Evolutionary conservation across 768 basidiomycete genomes (phyloP).

Genomic region (Hygrocybe coccinea): DNA sequence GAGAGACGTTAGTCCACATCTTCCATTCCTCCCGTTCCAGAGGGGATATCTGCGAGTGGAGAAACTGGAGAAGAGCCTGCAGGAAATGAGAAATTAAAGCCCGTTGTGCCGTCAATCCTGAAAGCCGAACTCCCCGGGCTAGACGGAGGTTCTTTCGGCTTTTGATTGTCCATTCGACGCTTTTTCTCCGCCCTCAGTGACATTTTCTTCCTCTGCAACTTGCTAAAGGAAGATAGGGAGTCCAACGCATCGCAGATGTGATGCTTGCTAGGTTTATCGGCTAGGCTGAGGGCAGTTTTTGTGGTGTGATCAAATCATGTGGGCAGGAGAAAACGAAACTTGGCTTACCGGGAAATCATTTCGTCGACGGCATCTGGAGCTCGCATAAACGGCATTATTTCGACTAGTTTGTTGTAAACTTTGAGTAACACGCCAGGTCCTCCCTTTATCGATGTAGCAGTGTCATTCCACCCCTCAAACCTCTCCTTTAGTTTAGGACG

Average conservation of each 20-base stretch:
- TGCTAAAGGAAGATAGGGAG: conserved; percentile 44
- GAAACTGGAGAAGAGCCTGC: too few species aligned
- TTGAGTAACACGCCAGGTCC: conserved; percentile 33
- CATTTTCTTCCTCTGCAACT: conserved; percentile 45
- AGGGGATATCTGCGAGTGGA: too few species aligned
- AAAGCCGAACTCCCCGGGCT: too few species aligned
- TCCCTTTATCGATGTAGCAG: conserved; percentile 37
- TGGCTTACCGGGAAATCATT: conserved; percentile 48
- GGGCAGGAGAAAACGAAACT: not conserved
- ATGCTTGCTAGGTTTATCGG: conserved; percentile 50
- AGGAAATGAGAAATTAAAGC: too few species aligned
- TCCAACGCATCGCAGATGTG: conserved; percentile 51
- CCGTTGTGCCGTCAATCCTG: too few species aligned
- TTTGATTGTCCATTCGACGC: conserved; percentile 2
- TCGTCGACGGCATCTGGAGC: conserved; percentile 50
- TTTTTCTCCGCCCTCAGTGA: not conserved
- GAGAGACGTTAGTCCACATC: not conserved
- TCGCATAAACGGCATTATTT: conserved; percentile 54
- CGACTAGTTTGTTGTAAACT: conserved; percentile 42
- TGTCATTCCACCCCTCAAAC: conserved; percentile 53
- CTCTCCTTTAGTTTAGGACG: conserved; percentile 43
- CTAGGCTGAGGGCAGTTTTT: conserved; percentile 38
- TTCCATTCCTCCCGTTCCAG: not conserved
- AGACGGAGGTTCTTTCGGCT: not conserved
- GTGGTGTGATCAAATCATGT: too few species aligned